Base-by-base conservation (phyloP, 495 filamentous ascomycete genomes). In the Talaromyces trachyspermus region DNA sequence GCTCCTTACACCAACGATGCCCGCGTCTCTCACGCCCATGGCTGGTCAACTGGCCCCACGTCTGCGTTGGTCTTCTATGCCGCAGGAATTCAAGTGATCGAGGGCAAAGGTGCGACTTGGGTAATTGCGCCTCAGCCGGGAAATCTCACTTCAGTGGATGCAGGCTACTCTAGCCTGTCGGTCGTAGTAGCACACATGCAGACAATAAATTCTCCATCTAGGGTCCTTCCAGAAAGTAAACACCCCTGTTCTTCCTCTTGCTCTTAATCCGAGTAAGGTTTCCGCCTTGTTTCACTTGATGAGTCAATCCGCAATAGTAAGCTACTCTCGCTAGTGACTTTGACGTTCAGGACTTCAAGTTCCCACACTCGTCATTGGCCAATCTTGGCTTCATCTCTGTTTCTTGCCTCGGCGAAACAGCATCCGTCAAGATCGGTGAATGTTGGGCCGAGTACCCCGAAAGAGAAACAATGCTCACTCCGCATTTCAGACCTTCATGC, bases 31-130 rank as follows among this genome's bases (percentile, higher is more conserved):
- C 78, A 80, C 51, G 77, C 78, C 0, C 79, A 81, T 49, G 79
- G 78, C 0, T 83, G 78, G 79, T 60, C 72, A 0, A 71, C 73
- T 2, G 76, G 77, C 1, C 78, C 79, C n/a, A 81, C 77, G 9
- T 62, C 62, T 11, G 68, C 69, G 2, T 57, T 83, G 11, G 71
- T 59, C 1, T 53, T 61, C 20, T 68, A 71, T 38, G 63, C 78
- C 0, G 61, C 73, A 2, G 79, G 78, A 1, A 69, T 83, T 30
- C 61, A 69, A 41, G 29, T 79, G 2, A 49, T 59, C 7, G 58
- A 47, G 4, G 62, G 71, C 0, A 67, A 59, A 0, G 78, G 77
- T 1, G 49, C 46, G 37, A 69, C 51, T 8, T 80, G 76, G 74
- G 23, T 43, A 10, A 67, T 80, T 24, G 60, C 59, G 24, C 76